Base-by-base conservation (phyloP, 2,329 filamentous ascomycete species). In the Sclerotinia sclerotiorum region DNA sequence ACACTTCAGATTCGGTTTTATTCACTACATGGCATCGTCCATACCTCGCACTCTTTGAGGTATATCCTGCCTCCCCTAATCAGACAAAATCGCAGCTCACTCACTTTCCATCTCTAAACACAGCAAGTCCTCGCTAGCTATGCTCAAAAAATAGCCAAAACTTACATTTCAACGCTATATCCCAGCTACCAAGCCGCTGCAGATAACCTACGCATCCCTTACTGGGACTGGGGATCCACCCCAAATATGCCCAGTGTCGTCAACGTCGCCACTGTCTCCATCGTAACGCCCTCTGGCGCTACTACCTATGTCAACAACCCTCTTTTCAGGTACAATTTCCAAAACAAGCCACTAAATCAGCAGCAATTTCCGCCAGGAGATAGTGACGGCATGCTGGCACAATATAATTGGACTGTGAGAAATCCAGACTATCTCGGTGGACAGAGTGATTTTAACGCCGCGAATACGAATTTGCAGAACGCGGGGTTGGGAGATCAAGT, bases 41-140 rank as follows among this genome's bases (percentile, higher is more conserved):
- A 4, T 87, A 84, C 69, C 73, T 86, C 54, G 78, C 82, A 10
- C 78, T 87, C 7, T 87, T 80, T 68, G 86, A 88, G 80, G 84
- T 85, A 76, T n/a, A 76, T 39, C 21, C n/a, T 3, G 17, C 13
- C 8, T 27, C n/a, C 35, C 24, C 7, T 13, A 8, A 24, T 24
- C 44, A 13, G 24, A 21, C 27, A 24, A 5, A 19, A 48, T 49
- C 69, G 68, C 32, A 19, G 10, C 70, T 64, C 42, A 29, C 21
- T 13, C 35, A 63, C 32, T 10, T 13, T 42, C 15, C 5, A 5
- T 63, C n/a, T 21, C 48, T 39, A 21, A 42, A 2, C 17, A n/a
- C 68, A 86, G 84, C 85, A 88, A 83, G 74, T 79, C 19, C 78
- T 88, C 6, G 82, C 83, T 35, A 72, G 76, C 2, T 78, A 84